Percentiles rank a stretch among this genome's conserved stretches.
Conservation (phyloP, 345 rosid species). For the Murraya paniculata region DNA sequence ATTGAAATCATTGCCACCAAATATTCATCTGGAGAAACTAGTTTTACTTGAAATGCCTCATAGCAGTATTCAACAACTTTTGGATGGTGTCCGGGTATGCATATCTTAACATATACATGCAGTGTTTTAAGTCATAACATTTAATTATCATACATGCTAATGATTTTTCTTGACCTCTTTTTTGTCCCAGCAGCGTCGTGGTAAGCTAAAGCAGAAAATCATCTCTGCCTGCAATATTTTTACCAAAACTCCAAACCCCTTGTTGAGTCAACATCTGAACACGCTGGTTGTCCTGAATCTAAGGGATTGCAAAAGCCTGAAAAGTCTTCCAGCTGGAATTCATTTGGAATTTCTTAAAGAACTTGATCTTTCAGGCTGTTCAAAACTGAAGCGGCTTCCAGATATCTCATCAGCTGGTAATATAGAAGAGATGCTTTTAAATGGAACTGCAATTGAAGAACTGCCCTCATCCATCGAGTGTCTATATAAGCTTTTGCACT, state of each 20-base stretch:
- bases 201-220: neutral
- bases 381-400: too few relatives aligned
- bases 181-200: neutral
- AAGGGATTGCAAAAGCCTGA: neutral
- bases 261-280: neutral
- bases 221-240: neutral
- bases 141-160: neutral
- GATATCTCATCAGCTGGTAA: too few relatives aligned
- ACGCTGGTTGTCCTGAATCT: neutral
- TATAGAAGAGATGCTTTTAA: too few relatives aligned
- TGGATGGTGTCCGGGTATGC: neutral
- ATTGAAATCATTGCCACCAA: too few relatives aligned
- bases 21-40: too few relatives aligned
- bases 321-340: neutral
- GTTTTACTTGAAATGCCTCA: neutral
- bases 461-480: neutral
- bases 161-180: neutral
- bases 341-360: neutral
- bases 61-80: conserved; percentile 6
- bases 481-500: neutral
- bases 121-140: too few relatives aligned
- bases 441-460: neutral
- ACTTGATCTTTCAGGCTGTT: too few relatives aligned
- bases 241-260: neutral
- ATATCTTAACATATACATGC: too few relatives aligned